These are phyloP conservation scores for Russula lepida DNA, from an alignment of 768 basidiomycete genomes.

Conservation along the genomic window DNA sequence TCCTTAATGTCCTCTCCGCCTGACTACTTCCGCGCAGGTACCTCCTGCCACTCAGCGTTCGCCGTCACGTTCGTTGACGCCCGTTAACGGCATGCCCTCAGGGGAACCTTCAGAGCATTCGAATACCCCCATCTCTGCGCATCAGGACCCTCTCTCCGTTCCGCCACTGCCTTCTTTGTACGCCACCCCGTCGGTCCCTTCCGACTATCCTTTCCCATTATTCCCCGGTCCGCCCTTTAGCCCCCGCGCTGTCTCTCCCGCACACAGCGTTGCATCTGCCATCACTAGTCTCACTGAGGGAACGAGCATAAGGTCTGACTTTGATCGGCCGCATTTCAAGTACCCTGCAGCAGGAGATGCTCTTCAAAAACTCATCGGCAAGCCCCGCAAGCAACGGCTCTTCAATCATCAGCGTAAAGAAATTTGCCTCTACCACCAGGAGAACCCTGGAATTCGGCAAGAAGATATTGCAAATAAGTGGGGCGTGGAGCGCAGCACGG, in stretches of 20 bases:
- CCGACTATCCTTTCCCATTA: slow-evolving; percentile 16
- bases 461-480: slow-evolving; percentile 75
- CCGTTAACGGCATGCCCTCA: slow-evolving; percentile 15
- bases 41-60: not conserved
- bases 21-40: slow-evolving; percentile 3
- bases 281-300: slow-evolving; percentile 45
- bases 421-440: slow-evolving; percentile 60
- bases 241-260: slow-evolving; percentile 53
- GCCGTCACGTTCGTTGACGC: slow-evolving; percentile 17
- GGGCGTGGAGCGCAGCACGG: slow-evolving; percentile 84
- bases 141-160: slow-evolving; percentile 16
- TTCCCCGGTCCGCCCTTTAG: slow-evolving; percentile 23
- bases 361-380: slow-evolving; percentile 25
- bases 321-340: slow-evolving; percentile 10
- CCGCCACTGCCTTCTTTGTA: slow-evolving; percentile 14
- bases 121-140: slow-evolving; percentile 11
- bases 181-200: slow-evolving; percentile 8
- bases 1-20: slow-evolving; percentile 1
- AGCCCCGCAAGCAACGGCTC: slow-evolving; percentile 66
- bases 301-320: slow-evolving; percentile 11
- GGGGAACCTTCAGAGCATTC: slow-evolving; percentile 18
- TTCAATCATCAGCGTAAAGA: slow-evolving; percentile 65
- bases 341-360: slow-evolving; percentile 17
- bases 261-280: slow-evolving; percentile 47
- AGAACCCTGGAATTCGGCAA: slow-evolving; percentile 64